Evolutionary conservation across 2,329 filamentous ascomycete genomes (phyloP), one percentile per base, ranked within the genome.

Genomic region (Microsporum ferrugineum): DNA sequence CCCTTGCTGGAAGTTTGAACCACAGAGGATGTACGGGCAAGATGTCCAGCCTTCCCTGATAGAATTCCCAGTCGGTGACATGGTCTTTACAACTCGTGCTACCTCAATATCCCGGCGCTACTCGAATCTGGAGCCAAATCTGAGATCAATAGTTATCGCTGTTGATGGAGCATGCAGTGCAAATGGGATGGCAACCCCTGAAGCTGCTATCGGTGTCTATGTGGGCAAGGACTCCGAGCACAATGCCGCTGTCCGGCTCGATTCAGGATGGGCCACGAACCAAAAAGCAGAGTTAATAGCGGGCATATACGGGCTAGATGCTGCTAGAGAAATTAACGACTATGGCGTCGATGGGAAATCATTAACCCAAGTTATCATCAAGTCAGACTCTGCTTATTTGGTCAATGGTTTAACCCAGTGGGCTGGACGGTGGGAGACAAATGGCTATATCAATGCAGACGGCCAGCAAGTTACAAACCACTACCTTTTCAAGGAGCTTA

Each of bases 311-410:
- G 67, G 60, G 1, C 61, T 68, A 4, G 55, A 61, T 3, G 41
- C 43, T 33, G 63, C 55, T 5, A 57, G 36, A 5, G 14, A 3
- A 17, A 61, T 64, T 51, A 39, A 56, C 12, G 47, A 49, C 5
- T 43, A 53, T 1, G 12, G 45, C 5, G 49, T 59, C n/a, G 57
- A 36, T 10, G 36, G 36, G 1, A 29, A 47, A 17, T 31, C 49
- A 31, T 31, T 61, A 39, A 45, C 31, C 23, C 33, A 63, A 17
- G 63, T 69, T 29, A 62, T 66, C 6, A 68, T 74, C 60, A 70
- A 71, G 47, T 66, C 71, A 0, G 71, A 74, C 43, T 75, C 73
- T 0, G 65, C 64, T n/a, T 74, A 71, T 34, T 14, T 76, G 3
- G 69, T 73, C 0, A 65, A 71, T 29, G 67, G 69, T 2, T 65